Evolutionary conservation across 306 rosid genomes (phyloP).

Genomic region (Prunus campanulata): DNA sequence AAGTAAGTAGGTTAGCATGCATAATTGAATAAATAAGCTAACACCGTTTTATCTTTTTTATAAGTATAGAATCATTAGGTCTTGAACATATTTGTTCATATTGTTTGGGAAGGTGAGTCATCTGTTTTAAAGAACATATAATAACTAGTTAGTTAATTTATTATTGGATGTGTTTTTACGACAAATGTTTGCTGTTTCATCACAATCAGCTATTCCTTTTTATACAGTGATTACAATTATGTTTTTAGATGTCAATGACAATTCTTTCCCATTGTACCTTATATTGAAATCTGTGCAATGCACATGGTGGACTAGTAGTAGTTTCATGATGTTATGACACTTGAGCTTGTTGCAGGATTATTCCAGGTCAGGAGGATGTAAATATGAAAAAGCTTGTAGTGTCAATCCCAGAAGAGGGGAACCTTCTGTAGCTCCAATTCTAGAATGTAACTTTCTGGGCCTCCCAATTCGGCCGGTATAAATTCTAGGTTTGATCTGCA

Average conservation of each 20-base stretch:
- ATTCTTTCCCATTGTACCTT: slow-evolving; percentile 12
- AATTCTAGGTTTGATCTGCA: neutral
- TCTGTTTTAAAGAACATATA: neutral
- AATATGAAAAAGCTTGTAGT: slow-evolving; percentile 75
- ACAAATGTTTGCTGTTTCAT: neutral
- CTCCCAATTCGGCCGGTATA: slow-evolving; percentile 86
- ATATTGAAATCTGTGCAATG: neutral
- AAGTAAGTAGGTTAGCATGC: neutral
- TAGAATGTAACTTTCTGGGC: slow-evolving; percentile 79
- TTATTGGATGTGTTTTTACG: neutral
- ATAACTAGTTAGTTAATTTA: neutral
- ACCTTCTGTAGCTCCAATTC: slow-evolving; percentile 28
- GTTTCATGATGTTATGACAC: slow-evolving; percentile 11
- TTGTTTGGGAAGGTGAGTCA: no score
- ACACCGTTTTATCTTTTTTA: neutral
- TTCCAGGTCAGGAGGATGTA: slow-evolving; percentile 81
- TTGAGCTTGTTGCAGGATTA: slow-evolving; percentile 64
- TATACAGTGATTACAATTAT: neutral
- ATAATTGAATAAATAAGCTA: neutral
- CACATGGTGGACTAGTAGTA: slow-evolving; percentile 19
- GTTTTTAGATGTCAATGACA: slow-evolving; percentile 7
- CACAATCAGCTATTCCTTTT: neutral
- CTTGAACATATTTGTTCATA: neutral
- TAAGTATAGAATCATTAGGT: neutral
- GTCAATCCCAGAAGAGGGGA: slow-evolving; percentile 63